Conservation (phyloP, 805 yeast genomes). For the Yamadazyma olivae region DNA sequence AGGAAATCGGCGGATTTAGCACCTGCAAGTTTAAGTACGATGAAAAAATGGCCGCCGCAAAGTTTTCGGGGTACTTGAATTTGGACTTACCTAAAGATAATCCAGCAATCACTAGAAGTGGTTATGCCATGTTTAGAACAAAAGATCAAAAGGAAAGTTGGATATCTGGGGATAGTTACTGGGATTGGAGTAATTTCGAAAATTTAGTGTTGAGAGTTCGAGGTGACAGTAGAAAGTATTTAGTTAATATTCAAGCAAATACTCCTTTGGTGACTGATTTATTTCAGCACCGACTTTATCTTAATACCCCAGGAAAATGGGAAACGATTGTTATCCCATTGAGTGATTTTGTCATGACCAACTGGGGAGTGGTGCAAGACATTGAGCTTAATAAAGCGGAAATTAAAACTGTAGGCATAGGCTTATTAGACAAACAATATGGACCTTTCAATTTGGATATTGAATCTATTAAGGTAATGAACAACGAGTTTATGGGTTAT, state of each 20-base stretch:
- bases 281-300: slow-evolving; percentile 76
- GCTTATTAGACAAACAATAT: slow-evolving; percentile 70
- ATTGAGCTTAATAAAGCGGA: slow-evolving; percentile 56
- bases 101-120: slow-evolving; percentile 64
- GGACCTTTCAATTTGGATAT: slow-evolving; percentile 72
- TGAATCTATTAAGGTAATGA: slow-evolving; percentile 70
- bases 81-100: slow-evolving; percentile 61
- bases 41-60: slow-evolving; percentile 30
- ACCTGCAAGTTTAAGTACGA: slow-evolving; percentile 52
- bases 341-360: slow-evolving; percentile 77
- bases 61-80: slow-evolving; percentile 58
- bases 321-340: slow-evolving; percentile 78
- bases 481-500: slow-evolving; percentile 30
- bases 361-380: slow-evolving; percentile 65
- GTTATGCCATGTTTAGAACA: slow-evolving; percentile 85
- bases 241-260: slow-evolving; percentile 79
- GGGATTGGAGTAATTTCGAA: slow-evolving; percentile 69
- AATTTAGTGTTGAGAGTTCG: slow-evolving; percentile 68
- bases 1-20: slow-evolving; percentile 76
- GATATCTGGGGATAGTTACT: slow-evolving; percentile 47
- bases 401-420: slow-evolving; percentile 73
- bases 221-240: slow-evolving; percentile 70
- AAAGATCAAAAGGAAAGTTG: slow-evolving; percentile 54
- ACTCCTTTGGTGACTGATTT: slow-evolving; percentile 74
- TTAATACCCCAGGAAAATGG: slow-evolving; percentile 74